These are phyloP conservation scores for Amaranthus palmeri DNA, from an alignment of 148 eudicot species.

Conservation along the genomic window DNA sequence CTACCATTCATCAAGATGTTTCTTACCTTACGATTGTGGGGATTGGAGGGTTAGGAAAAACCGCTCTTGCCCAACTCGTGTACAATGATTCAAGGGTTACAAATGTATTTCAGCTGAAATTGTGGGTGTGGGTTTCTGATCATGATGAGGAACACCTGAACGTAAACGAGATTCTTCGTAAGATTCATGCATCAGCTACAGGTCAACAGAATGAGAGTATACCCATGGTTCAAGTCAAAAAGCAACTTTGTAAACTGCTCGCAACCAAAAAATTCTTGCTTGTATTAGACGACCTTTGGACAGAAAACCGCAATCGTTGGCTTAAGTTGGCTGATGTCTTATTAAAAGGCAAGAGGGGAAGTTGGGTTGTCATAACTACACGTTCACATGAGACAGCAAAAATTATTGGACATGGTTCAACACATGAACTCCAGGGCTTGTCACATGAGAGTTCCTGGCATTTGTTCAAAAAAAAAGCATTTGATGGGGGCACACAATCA, in stretches of 20 bases:
- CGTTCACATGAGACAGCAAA: slow-evolving; percentile 28
- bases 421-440: slow-evolving; percentile 22
- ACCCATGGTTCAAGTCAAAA: slow-evolving; percentile 16
- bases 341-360: slow-evolving; percentile 19
- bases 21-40: slow-evolving; percentile 25
- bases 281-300: slow-evolving; percentile 35
- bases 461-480: slow-evolving; percentile 34
- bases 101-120: slow-evolving; percentile 6
- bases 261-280: slow-evolving; percentile 26
- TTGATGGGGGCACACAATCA: not conserved
- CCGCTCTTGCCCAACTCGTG: slow-evolving; percentile 27
- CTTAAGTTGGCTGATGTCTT: slow-evolving; percentile 17
- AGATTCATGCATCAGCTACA: slow-evolving; percentile 4
- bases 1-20: not conserved
- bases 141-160: not conserved
- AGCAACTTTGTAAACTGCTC: slow-evolving; percentile 3
- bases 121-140: slow-evolving; percentile 31
- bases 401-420: slow-evolving; percentile 1
- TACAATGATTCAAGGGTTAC: slow-evolving; percentile 20
- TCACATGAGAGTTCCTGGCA: slow-evolving; percentile 24
- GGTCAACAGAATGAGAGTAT: slow-evolving; percentile 5
- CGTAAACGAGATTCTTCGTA: slow-evolving; percentile 2
- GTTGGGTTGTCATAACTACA: slow-evolving; percentile 36
- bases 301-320: slow-evolving; percentile 19
- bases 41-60: slow-evolving; percentile 34